These are phyloP conservation scores for Citrus trifoliata DNA, from an alignment of 345 rosid genomes.

Conservation along the genomic window DNA sequence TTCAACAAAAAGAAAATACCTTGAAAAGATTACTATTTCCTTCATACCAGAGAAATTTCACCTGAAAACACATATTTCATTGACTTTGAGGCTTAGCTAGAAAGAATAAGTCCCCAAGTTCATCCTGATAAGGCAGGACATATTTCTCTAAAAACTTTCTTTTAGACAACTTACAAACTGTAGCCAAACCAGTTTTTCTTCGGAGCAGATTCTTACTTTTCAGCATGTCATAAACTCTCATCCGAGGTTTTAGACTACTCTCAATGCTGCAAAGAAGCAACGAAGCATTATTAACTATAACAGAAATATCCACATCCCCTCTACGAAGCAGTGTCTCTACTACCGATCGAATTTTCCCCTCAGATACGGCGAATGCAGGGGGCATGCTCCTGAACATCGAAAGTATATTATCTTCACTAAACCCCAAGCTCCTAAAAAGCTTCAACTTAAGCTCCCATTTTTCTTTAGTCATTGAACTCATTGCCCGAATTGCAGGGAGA, in stretches of 20 bases:
- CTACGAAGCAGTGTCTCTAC: neutral
- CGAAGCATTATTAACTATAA: slow-evolving; percentile 16
- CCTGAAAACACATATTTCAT: neutral
- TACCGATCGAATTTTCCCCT: slow-evolving; percentile 28
- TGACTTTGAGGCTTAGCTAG: neutral
- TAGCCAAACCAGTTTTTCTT: slow-evolving; percentile 9
- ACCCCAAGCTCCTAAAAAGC: slow-evolving; percentile 27
- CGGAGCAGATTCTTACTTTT: slow-evolving; percentile 27
- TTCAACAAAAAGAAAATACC: neutral
- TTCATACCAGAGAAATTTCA: neutral
- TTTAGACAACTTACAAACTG: slow-evolving; percentile 13
- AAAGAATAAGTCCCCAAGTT: slow-evolving; percentile 10
- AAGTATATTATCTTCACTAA: slow-evolving; percentile 26
- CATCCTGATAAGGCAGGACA: slow-evolving; percentile 23
- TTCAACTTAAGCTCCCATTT: slow-evolving; percentile 33
- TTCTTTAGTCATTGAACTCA: slow-evolving; percentile 27
- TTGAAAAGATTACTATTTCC: neutral
- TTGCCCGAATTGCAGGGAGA: slow-evolving; percentile 22
- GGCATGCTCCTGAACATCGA: slow-evolving; percentile 28
- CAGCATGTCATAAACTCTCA: slow-evolving; percentile 21
- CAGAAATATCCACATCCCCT: slow-evolving; percentile 11
- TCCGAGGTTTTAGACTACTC: slow-evolving; percentile 23
- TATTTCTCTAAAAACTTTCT: slow-evolving; percentile 11
- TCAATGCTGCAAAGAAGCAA: slow-evolving; percentile 31
- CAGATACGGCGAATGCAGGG: slow-evolving; percentile 23